phyloP scores from a whole-genome alignment of 176 grass and related monocot genomes.

The Themeda triandra region DNA sequence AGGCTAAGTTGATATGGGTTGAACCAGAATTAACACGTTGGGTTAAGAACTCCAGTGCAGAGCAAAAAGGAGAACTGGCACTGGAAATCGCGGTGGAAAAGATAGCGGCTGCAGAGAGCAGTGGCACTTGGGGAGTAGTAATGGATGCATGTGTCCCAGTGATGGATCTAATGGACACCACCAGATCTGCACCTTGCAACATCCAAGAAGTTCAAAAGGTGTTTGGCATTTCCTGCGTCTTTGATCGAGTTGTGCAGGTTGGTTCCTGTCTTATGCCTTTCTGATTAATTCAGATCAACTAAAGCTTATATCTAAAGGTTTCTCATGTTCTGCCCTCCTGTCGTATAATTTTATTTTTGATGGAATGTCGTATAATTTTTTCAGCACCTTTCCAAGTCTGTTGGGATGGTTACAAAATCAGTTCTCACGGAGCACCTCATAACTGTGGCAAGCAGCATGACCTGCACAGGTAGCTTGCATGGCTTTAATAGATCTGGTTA shows the following conservation, averaged over 20 bases:
- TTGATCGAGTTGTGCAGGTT: slow-evolving; percentile 47
- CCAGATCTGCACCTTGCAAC: slow-evolving; percentile 46
- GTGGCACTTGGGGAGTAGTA: slow-evolving; percentile 45
- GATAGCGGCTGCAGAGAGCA: slow-evolving; percentile 16
- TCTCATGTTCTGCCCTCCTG: slow-evolving; percentile 8
- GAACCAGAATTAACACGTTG: slow-evolving; percentile 42
- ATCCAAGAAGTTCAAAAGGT: slow-evolving; percentile 47
- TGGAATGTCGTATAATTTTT: too few species aligned
- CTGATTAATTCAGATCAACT: slow-evolving; percentile 5
- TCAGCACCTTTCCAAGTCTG: slow-evolving; percentile 53
- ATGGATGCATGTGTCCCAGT: slow-evolving; percentile 69
- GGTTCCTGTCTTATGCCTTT: slow-evolving; percentile 14
- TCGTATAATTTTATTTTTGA: too few species aligned
- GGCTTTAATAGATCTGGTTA: slow-evolving; percentile 58
- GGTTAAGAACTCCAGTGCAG: slow-evolving; percentile 36
- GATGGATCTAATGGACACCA: slow-evolving; percentile 62
- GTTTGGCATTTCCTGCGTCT: slow-evolving; percentile 53
- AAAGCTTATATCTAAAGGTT: not conserved
- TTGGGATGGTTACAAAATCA: slow-evolving; percentile 51
- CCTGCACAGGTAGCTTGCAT: slow-evolving; percentile 50
- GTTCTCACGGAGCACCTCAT: slow-evolving; percentile 57
- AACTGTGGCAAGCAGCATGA: slow-evolving; percentile 64
- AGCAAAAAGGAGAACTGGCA: slow-evolving; percentile 48
- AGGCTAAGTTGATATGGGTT: slow-evolving; percentile 53
- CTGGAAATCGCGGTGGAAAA: slow-evolving; percentile 48